phyloP scores from a whole-genome alignment of 2,329 filamentous ascomycete species.

The Arthrinium phaeospermum region DNA sequence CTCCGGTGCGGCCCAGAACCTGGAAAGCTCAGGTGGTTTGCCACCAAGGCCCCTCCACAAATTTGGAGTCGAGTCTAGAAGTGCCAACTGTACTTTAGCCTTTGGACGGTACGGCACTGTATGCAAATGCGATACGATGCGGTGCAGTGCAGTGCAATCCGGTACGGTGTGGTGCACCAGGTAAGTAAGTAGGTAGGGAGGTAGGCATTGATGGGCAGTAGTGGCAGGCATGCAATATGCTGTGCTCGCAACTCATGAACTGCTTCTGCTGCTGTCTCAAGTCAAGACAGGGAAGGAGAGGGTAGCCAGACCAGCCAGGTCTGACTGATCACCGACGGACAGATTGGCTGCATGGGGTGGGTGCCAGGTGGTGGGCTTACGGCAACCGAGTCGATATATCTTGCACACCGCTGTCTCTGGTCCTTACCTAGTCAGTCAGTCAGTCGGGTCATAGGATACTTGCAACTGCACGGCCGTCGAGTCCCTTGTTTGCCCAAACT shows the following conservation, averaged over 20 bases:
- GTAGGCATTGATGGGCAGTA: neutral
- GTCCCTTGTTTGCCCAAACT: constrained; percentile 1
- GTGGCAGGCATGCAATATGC: neutral
- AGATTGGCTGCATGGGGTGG: constrained; percentile 9
- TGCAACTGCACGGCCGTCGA: neutral
- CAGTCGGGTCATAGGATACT: neutral
- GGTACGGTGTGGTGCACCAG: neutral
- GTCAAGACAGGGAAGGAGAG: neutral
- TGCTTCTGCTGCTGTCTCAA: constrained; percentile 4
- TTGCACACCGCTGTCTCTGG: constrained; percentile 1
- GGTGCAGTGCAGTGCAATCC: neutral
- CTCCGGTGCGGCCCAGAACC: neutral
- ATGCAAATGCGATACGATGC: constrained; percentile 9
- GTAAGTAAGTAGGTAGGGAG: neutral
- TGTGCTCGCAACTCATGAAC: neutral
- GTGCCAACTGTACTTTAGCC: constrained; percentile 13
- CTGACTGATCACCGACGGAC: constrained; percentile 1
- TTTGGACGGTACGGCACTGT: constrained; percentile 1
- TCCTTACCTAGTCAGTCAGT: neutral
- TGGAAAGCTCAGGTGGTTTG: neutral
- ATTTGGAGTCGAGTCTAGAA: constrained; percentile 13
- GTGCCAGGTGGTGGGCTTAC: neutral
- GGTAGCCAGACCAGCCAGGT: neutral
- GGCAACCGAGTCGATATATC: constrained; percentile 4
- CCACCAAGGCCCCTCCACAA: constrained; percentile 7